Conservation (phyloP, 1,284 basidiomycete genomes). For the Hypsizygus ulmarius region DNA sequence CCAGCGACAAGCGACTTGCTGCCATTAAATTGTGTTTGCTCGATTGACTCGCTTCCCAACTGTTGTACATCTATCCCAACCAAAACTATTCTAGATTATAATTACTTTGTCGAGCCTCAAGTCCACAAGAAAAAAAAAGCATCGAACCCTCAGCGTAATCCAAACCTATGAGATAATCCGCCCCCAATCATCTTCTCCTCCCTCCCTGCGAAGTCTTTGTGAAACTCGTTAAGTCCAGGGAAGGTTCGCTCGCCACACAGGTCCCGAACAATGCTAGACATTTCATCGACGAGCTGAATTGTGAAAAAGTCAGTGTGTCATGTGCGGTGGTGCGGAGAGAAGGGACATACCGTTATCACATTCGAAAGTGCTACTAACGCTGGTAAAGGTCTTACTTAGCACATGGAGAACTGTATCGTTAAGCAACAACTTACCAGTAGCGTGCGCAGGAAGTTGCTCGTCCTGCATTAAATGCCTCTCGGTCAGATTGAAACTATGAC, state of each 20-base stretch:
- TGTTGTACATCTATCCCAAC: too few species aligned
- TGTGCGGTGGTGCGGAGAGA: not conserved
- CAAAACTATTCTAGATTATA: too few species aligned
- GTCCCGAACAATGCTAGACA: constrained; percentile 32
- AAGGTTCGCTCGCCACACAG: constrained; percentile 40
- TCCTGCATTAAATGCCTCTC: constrained; percentile 25
- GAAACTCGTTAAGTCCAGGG: constrained; percentile 34
- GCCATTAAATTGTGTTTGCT: too few species aligned
- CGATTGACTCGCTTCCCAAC: too few species aligned
- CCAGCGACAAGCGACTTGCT: too few species aligned
- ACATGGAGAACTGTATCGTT: not conserved
- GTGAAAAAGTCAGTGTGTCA: not conserved
- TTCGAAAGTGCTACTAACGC: constrained; percentile 38
- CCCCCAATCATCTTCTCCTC: constrained; percentile 32
- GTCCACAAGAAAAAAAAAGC: too few species aligned
- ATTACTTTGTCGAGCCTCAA: too few species aligned
- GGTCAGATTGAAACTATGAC: not conserved
- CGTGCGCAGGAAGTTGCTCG: constrained; percentile 39
- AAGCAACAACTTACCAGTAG: constrained; percentile 28
- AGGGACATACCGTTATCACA: constrained; percentile 32
- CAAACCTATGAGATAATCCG: constrained; percentile 14
- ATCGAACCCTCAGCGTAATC: not conserved
- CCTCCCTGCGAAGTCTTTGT: constrained; percentile 32
- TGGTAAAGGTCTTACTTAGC: constrained; percentile 9
- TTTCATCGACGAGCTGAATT: constrained; percentile 37